Evolutionary conservation across 1,284 basidiomycete species (phyloP).

Genomic region (Ceratobasidium theobromae): DNA sequence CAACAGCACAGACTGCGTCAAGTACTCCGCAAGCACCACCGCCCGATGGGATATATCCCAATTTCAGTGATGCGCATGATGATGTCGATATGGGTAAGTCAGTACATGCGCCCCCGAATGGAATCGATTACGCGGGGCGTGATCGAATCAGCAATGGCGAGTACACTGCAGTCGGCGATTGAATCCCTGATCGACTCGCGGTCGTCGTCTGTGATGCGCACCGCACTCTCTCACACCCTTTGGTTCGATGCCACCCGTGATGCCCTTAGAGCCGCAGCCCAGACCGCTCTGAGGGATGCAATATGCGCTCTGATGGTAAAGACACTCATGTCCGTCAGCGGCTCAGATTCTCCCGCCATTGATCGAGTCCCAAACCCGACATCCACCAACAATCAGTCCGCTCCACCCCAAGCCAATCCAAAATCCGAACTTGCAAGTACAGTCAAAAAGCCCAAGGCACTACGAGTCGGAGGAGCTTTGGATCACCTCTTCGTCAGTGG

Average conservation of each 20-base stretch:
- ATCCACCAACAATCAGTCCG: background rate
- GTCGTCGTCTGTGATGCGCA: slow-evolving; percentile 1
- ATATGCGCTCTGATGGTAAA: background rate
- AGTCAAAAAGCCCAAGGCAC: background rate
- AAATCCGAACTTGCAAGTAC: no score
- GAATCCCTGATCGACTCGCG: background rate
- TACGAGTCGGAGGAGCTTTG: background rate
- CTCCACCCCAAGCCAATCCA: background rate
- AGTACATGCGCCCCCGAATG: background rate
- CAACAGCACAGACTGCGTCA: background rate
- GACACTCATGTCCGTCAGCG: background rate
- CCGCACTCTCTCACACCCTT: background rate
- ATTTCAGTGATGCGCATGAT: background rate
- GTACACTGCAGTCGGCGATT: background rate
- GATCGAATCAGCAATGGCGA: background rate
- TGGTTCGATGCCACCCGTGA: background rate
- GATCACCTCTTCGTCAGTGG: background rate
- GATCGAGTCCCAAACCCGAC: no score
- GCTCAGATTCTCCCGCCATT: background rate
- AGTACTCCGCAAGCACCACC: background rate
- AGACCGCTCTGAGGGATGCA: background rate
- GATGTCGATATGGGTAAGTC: background rate
- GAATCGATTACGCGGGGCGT: background rate
- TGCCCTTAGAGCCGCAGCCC: background rate
- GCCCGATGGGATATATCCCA: background rate